Conservation (phyloP, 805 yeast species). For the Yarrowia sp. region DNA sequence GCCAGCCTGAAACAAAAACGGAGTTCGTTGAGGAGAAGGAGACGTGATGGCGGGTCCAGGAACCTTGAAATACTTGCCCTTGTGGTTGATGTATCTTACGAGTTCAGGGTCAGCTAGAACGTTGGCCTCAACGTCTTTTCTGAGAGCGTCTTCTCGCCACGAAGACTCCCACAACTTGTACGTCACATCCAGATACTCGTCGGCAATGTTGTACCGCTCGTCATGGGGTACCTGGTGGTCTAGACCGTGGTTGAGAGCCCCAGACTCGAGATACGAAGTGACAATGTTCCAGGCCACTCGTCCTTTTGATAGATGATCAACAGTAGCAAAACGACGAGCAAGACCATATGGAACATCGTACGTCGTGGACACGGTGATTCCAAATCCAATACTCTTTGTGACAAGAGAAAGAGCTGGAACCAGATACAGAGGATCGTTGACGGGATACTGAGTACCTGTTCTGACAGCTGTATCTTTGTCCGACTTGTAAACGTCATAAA, state of each 20-base stretch:
- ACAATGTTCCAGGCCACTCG: slow-evolving; percentile 51
- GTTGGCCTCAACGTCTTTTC: slow-evolving; percentile 32
- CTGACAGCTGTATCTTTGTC: slow-evolving; percentile 40
- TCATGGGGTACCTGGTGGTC: slow-evolving; percentile 42
- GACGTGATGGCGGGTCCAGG: slow-evolving; percentile 46
- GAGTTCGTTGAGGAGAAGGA: slow-evolving; percentile 47
- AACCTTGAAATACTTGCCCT: slow-evolving; percentile 44
- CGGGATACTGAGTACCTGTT: slow-evolving; percentile 40
- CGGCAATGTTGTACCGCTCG: slow-evolving; percentile 43
- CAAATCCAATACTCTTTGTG: slow-evolving; percentile 43
- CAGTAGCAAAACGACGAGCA: slow-evolving; percentile 45
- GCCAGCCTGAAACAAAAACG: slow-evolving; percentile 47
- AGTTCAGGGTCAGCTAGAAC: slow-evolving; percentile 38
- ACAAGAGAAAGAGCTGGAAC: slow-evolving; percentile 46
- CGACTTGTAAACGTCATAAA: slow-evolving; percentile 41
- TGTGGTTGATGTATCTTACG: slow-evolving; percentile 43
- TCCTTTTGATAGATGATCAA: slow-evolving; percentile 45
- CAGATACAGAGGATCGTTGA: slow-evolving; percentile 42
- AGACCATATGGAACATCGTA: slow-evolving; percentile 45
- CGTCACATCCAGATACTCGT: slow-evolving; percentile 43
- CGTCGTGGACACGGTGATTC: slow-evolving; percentile 45
- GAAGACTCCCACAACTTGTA: slow-evolving; percentile 44
- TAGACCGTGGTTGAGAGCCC: slow-evolving; percentile 43
- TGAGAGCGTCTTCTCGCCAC: slow-evolving; percentile 46
- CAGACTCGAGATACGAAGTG: slow-evolving; percentile 45